These are phyloP conservation scores for Xylaria acuta DNA, from an alignment of 495 filamentous ascomycete genomes.

Conservation along the genomic window DNA sequence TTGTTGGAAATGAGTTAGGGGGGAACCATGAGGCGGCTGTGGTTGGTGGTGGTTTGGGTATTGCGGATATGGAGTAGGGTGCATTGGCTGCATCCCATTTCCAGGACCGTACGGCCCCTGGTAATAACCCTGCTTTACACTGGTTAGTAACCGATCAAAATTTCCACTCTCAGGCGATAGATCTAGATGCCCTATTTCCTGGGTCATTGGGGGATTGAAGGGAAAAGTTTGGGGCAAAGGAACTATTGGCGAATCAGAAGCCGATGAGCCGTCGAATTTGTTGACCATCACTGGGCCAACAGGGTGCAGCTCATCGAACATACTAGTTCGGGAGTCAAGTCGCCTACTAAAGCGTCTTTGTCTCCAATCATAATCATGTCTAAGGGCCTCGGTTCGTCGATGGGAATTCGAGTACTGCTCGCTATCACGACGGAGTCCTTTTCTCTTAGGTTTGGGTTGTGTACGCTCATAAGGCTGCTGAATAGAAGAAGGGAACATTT, in stretches of 20 bases:
- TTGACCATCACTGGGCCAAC: constrained; percentile 25
- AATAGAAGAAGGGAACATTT: constrained; percentile 66
- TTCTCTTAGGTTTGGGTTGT: constrained; percentile 48
- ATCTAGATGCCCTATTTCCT: constrained; percentile 50
- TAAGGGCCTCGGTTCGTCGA: constrained; percentile 41
- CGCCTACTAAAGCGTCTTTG: constrained; percentile 50
- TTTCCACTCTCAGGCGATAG: constrained; percentile 71
- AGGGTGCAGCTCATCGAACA: constrained; percentile 30
- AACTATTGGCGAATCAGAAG: constrained; percentile 35
- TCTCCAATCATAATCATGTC: constrained; percentile 39
- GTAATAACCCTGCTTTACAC: constrained; percentile 61
- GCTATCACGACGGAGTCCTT: constrained; percentile 48
- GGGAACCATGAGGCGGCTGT: constrained; percentile 39
- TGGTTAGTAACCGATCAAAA: constrained; percentile 79
- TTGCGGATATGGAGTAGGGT: constrained; percentile 45
- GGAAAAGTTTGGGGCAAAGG: constrained; percentile 40
- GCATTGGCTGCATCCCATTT: constrained; percentile 37
- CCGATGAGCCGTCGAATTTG: constrained; percentile 28
- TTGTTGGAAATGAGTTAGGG: constrained; percentile 56
- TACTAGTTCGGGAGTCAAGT: constrained; percentile 39
- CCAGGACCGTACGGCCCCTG: constrained; percentile 37
- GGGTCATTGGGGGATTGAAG: constrained; percentile 43
- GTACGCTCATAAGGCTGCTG: constrained; percentile 37
- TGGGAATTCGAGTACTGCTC: constrained; percentile 52
- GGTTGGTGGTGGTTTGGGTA: constrained; percentile 58